Percentiles rank a stretch among this genome's conserved stretches.
phyloP scores from a whole-genome alignment of 805 yeast genomes.

The Metschnikowia continentalis region DNA sequence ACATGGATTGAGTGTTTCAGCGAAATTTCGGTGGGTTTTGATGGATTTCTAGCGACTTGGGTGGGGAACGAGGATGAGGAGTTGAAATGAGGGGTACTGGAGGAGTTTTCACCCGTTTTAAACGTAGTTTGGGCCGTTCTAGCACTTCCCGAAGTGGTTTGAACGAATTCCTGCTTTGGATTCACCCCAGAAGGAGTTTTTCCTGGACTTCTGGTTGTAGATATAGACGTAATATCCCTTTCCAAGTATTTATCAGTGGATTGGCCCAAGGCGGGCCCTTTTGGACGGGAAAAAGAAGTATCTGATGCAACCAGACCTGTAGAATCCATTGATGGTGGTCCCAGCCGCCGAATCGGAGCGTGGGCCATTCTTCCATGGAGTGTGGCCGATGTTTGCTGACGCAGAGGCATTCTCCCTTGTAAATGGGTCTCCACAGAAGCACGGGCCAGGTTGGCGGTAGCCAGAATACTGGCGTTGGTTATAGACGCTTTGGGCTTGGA shows the following conservation, averaged over 20 bases:
- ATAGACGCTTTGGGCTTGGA: not conserved
- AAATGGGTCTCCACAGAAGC: conserved; percentile 40
- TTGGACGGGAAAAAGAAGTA: not conserved
- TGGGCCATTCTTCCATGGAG: conserved; percentile 9
- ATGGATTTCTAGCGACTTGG: not conserved
- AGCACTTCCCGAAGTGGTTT: too few species aligned
- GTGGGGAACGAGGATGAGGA: too few species aligned
- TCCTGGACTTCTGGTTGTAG: too few species aligned
- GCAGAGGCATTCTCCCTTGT: conserved; percentile 32
- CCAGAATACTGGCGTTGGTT: conserved; percentile 13
- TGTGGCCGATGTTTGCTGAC: conserved; percentile 9
- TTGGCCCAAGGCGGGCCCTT: not conserved
- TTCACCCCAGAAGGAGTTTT: too few species aligned
- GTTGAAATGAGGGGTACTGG: too few species aligned
- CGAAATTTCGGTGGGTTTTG: not conserved
- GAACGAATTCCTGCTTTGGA: too few species aligned
- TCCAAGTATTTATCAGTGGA: too few species aligned
- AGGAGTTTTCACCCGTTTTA: too few species aligned
- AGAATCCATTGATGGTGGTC: not conserved
- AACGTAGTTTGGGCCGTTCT: too few species aligned
- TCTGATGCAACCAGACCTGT: not conserved
- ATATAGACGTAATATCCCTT: too few species aligned
- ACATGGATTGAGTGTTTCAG: conserved; percentile 21
- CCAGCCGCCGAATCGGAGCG: not conserved
- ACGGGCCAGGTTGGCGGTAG: not conserved